Base-by-base conservation (phyloP, 2,329 filamentous ascomycete species). In the Trematosphaeria pertusa region DNA sequence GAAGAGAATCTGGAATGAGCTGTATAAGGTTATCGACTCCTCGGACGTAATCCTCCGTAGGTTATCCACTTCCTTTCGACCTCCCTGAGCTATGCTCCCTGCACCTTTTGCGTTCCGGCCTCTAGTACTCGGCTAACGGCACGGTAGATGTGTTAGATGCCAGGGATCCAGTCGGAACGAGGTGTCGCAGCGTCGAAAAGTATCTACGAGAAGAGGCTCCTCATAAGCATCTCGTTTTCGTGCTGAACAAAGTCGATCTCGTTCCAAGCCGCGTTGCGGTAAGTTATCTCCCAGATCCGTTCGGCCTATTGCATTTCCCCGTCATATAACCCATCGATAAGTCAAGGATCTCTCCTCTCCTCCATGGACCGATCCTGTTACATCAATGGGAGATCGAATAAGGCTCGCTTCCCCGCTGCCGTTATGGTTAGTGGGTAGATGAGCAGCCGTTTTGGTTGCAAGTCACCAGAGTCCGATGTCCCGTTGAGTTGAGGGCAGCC, bases 401-500 rank as follows among this genome's bases (percentile, higher is more conserved):
- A 79, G 78, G 81, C 86, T 88, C 87, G 84, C 81, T 80, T 78
- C 78, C 65, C 59, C 73, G 78, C 76, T 73, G 78, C 80, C 81
- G 76, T 83, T 84, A 78, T 84, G 83, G 81, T 76, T 73, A 8
- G 75, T 74, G 80, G 84, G 81, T 83, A 86, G 88, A 87, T 71
- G 78, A 79, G 81, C 79, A 82, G 81, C 89, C 91, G 92, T 97
- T 86, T 91, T 97, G 94, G 89, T 81, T 78, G 82, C 62, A 77
- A 78, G 81, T 91, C 88, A 80, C 85, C 86, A 84, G 81, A 87
- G 82, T 78, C 77, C 76, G 81, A 82, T 94, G 90, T 87, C 87
- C 88, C 87, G 86, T 90, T 88, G 93, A 97, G 94, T 97, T 97
- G 94, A 97, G 88, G 80, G 80, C 84, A 85, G 83, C 83, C 84